Conservation (phyloP, 192 early-diverging fungal species). For the Lobulomyces angularis region DNA sequence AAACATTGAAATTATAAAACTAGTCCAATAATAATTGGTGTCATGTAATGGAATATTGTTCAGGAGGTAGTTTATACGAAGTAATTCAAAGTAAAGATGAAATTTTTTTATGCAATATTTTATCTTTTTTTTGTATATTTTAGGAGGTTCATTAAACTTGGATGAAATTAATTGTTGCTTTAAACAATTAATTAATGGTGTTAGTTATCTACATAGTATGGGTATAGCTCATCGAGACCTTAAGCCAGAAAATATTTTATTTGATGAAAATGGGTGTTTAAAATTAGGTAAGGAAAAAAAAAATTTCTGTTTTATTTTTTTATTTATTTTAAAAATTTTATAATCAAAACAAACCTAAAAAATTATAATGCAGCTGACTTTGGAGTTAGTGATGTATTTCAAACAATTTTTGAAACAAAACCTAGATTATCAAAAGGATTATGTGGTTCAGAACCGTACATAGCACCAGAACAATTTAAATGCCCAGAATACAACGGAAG, state of each 20-base stretch:
- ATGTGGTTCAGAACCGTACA: constrained; percentile 12
- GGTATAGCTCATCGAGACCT: background rate
- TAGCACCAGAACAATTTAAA: constrained; percentile 15
- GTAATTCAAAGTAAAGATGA: too few species aligned
- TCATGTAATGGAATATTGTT: constrained; percentile 15
- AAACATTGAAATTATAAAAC: too few species aligned
- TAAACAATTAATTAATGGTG: constrained; percentile 11
- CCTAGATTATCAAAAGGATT: constrained; percentile 7
- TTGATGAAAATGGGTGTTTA: constrained; percentile 9
- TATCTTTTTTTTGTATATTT: too few species aligned
- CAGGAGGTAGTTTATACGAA: constrained; percentile 12
- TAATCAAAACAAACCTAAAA: constrained; percentile 7
- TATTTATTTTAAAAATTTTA: too few species aligned
- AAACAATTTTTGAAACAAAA: constrained; percentile 6
- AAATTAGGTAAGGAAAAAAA: too few species aligned
- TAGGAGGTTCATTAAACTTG: constrained; percentile 5
- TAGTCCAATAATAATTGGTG: constrained; percentile 12
- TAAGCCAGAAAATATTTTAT: constrained; percentile 10
- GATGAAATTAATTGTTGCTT: constrained; percentile 8
- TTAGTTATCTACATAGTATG: constrained; percentile 1
- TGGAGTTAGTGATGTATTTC: constrained; percentile 10
- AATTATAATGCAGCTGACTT: constrained; percentile 13
- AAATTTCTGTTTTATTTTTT: too few species aligned
- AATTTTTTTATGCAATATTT: too few species aligned
- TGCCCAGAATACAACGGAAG: constrained; percentile 5